These are phyloP conservation scores for Cucumis hystrix DNA, from an alignment of 306 rosid genomes.

Conservation along the genomic window DNA sequence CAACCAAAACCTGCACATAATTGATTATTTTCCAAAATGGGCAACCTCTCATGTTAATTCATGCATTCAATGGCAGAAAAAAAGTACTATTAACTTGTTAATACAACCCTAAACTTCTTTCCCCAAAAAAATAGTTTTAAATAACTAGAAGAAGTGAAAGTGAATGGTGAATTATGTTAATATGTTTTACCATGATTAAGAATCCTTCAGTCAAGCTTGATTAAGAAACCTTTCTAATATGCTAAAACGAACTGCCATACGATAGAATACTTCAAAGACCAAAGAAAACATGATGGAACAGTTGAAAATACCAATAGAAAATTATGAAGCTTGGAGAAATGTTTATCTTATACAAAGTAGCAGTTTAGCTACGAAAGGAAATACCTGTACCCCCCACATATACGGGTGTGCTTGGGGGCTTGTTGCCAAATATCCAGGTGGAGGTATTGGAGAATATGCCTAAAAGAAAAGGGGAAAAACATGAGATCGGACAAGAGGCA, in stretches of 20 bases:
- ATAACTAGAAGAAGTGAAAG: not conserved
- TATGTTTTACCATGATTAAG: not conserved
- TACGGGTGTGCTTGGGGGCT: constrained; percentile 94
- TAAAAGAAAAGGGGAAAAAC: constrained; percentile 17
- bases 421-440: constrained; percentile 86
- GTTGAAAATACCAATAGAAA: not conserved
- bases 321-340: not conserved
- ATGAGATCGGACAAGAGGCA: constrained; percentile 7
- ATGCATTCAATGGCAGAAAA: not conserved
- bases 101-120: not conserved
- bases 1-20: not conserved
- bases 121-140: not conserved
- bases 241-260: not conserved
- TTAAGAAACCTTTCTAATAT: not conserved
- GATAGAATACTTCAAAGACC: not conserved
- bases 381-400: constrained; percentile 99
- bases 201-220: not conserved
- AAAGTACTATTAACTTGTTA: not conserved
- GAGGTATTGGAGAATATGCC: constrained; percentile 95
- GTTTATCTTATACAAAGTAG: not conserved
- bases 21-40: not conserved
- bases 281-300: not conserved
- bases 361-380: not conserved
- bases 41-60: not conserved
- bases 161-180: not conserved